phyloP scores from a whole-genome alignment of 176 grass and related monocot species.

The Phyllostachys edulis region DNA sequence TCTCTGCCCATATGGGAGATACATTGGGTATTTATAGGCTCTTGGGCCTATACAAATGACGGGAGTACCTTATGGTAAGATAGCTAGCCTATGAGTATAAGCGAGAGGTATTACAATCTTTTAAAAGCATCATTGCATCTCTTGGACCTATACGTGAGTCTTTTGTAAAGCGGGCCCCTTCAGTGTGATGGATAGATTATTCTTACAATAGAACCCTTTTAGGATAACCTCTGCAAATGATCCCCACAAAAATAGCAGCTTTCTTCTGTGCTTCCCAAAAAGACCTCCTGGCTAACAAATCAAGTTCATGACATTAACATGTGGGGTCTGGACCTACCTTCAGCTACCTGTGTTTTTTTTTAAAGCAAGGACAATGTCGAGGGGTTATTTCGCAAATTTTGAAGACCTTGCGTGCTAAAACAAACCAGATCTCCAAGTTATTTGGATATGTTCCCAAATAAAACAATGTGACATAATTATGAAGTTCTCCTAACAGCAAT shows the following conservation, averaged over 20 bases:
- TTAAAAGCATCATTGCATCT: no score
- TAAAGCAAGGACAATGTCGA: neutral
- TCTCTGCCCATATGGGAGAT: no score
- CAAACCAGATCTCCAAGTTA: neutral
- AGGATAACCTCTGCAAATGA: neutral
- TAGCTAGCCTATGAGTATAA: no score
- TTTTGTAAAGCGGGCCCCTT: no score
- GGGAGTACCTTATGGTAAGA: no score
- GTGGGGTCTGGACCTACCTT: neutral
- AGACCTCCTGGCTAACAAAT: neutral
- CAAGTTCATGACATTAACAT: conserved; percentile 14
- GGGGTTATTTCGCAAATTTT: neutral
- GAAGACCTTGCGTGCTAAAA: neutral
- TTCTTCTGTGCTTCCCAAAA: neutral
- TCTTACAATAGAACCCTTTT: no score
- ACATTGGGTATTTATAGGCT: no score
- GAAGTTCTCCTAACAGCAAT: no score
- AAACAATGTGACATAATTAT: neutral
- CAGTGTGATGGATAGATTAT: no score
- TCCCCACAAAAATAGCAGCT: neutral
- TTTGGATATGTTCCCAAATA: conserved; percentile 1
- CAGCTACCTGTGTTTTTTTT: neutral
- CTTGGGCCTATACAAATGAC: no score
- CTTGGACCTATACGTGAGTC: no score
- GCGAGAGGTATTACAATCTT: no score